Conservation (phyloP, 352 stramenopile species). For the Phytophthora aleatoria region DNA sequence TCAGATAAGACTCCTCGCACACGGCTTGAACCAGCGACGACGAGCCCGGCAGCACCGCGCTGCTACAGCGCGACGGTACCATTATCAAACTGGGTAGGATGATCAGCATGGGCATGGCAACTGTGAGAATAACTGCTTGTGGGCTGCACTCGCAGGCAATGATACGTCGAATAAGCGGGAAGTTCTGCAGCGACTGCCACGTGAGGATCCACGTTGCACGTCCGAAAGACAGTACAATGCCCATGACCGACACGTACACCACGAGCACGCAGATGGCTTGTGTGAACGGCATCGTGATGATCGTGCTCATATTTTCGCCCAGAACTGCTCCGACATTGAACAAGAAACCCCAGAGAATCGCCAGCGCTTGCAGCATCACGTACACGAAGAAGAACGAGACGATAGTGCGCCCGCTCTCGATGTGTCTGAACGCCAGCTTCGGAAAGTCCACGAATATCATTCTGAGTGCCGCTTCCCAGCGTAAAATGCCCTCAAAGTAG, state of each 20-base stretch:
- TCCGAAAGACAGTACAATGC: conserved; percentile 83
- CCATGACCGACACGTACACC: conserved; percentile 85
- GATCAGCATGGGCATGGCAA: conserved; percentile 73
- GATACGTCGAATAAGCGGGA: conserved; percentile 86
- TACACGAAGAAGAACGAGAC: conserved; percentile 87
- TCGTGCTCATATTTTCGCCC: conserved; percentile 87
- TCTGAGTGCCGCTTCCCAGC: conserved; percentile 65
- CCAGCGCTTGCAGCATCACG: conserved; percentile 84
- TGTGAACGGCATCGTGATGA: conserved; percentile 78
- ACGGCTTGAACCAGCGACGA: conserved; percentile 52
- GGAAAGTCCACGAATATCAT: conserved; percentile 64
- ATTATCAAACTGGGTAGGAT: conserved; percentile 80
- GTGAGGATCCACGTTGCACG: conserved; percentile 89
- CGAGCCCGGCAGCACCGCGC: conserved; percentile 31
- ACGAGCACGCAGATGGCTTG: conserved; percentile 80
- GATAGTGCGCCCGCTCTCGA: conserved; percentile 58
- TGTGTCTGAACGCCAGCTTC: conserved; percentile 50
- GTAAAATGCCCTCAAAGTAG: conserved; percentile 72
- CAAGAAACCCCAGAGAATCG: conserved; percentile 87
- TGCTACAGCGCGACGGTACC: conserved; percentile 63
- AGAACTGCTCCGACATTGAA: conserved; percentile 87
- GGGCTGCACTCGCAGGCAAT: conserved; percentile 78
- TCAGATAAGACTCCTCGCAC: conserved; percentile 85
- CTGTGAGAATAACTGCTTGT: conserved; percentile 79
- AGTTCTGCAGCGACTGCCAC: conserved; percentile 88